Conservation (phyloP, 139 green algal genomes). For the Mychonastes homosphaera region DNA sequence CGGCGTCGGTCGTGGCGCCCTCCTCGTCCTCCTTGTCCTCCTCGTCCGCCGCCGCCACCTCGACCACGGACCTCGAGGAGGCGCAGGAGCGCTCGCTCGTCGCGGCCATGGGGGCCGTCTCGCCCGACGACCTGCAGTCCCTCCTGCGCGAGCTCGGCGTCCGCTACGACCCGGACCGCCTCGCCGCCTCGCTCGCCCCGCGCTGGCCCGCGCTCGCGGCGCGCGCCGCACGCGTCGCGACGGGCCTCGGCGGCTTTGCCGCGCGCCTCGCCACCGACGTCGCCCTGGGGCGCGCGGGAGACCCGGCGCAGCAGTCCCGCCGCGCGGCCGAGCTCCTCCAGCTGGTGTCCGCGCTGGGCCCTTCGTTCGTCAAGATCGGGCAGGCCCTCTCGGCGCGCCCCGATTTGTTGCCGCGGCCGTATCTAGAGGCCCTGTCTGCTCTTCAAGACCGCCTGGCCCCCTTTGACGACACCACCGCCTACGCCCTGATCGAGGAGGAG, state of each 20-base stretch:
- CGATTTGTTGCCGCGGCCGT: constrained; percentile 59
- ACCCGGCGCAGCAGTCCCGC: neutral
- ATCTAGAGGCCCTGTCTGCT: constrained; percentile 52
- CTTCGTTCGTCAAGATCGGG: constrained; percentile 85
- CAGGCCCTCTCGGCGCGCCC: constrained; percentile 66
- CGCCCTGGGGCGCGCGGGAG: constrained; percentile 32
- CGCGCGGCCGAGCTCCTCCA: constrained; percentile 48
- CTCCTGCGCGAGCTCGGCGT: constrained; percentile 68
- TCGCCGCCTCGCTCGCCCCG: constrained; percentile 36
- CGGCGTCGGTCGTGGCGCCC: too few species aligned
- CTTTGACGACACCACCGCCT: constrained; percentile 57
- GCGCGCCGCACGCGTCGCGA: constrained; percentile 40
- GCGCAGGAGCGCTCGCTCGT: too few species aligned
- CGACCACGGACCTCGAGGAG: too few species aligned
- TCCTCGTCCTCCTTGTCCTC: too few species aligned
- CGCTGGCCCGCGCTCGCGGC: constrained; percentile 43
- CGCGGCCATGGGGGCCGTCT: too few species aligned
- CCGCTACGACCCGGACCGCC: constrained; percentile 63
- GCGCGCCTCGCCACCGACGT: constrained; percentile 44
- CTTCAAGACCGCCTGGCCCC: constrained; percentile 70
- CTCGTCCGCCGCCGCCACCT: too few species aligned
- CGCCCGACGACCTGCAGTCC: constrained; percentile 62
- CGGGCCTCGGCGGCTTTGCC: constrained; percentile 55
- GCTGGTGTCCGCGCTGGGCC: constrained; percentile 51
- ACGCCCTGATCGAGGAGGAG: constrained; percentile 73